Percentiles rank a stretch among this genome's conserved stretches.
These are phyloP conservation scores for Grigorovia jiainica DNA, from an alignment of 805 yeast species.

Conservation along the genomic window DNA sequence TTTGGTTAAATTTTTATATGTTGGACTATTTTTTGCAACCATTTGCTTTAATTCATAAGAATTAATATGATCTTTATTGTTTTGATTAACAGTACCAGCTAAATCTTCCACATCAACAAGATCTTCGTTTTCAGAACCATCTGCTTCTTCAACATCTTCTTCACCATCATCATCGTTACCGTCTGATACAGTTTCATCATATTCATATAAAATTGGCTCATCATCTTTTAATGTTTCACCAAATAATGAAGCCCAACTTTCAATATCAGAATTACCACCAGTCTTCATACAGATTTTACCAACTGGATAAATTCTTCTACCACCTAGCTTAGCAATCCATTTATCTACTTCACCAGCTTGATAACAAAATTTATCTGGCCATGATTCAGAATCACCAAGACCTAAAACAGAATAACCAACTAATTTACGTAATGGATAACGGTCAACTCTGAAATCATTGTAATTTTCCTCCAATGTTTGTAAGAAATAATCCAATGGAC, in stretches of 20 bases:
- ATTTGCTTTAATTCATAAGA: conserved; percentile 49
- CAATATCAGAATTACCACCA: conserved; percentile 47
- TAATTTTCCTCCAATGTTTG: conserved; percentile 73
- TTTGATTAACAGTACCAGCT: conserved; percentile 38
- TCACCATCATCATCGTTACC: conserved; percentile 33
- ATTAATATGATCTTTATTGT: conserved; percentile 4
- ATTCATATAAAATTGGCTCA: conserved; percentile 56
- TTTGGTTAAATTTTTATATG: conserved; percentile 77
- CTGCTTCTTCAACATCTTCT: conserved; percentile 27
- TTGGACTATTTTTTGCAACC: conserved; percentile 87
- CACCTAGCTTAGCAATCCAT: conserved; percentile 77
- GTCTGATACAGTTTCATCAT: conserved; percentile 49
- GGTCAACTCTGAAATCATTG: conserved; percentile 79
- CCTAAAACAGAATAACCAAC: conserved; percentile 83
- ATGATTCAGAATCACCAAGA: conserved; percentile 77
- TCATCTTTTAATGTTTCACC: conserved; percentile 55
- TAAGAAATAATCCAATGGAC: conserved; percentile 81
- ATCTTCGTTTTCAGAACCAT: conserved; percentile 25
- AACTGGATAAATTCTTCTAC: conserved; percentile 69
- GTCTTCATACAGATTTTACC: conserved; percentile 78
- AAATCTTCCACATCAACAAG: conserved; percentile 83
- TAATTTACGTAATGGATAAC: conserved; percentile 58
- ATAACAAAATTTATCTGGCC: conserved; percentile 79
- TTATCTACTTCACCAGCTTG: conserved; percentile 71
- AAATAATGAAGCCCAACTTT: conserved; percentile 59